Evolutionary conservation across 2,329 filamentous ascomycete species (phyloP), one percentile per base, ranked within the genome.

Genomic region (Diaporthe helianthi): DNA sequence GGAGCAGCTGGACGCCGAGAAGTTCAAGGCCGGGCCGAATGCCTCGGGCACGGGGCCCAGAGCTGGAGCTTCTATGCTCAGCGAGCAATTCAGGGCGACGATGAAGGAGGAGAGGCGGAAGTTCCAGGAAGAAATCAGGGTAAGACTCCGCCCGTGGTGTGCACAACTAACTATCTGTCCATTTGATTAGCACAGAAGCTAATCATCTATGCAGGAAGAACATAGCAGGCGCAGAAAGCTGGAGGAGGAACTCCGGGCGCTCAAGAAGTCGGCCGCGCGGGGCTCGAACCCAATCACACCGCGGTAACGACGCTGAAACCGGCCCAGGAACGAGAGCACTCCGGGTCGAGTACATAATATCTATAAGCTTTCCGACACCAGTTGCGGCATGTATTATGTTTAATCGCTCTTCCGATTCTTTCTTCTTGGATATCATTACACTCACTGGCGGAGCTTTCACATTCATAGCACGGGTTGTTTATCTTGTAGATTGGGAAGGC

Each of bases 71-170:
- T 80, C 80, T 10, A 81, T 86, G 81, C 79, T 87, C 72, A 87
- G 85, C 75, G 85, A 87, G 78, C 85, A 87, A 77, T 87, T 87
- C 78, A 78, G 85, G 58, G 79, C 82, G 9, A 86, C 84, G 26
- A 86, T 87, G 85, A 83, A 85, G 73, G 84, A 86, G 75, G 85
- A 87, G 79, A 81, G 85, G 72, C 86, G 82, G 80, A 86, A 83
- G 77, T 87, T 86, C 79, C 84, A 87, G 72, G 84, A 87, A 72
- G 85, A 86, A 69, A 75, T 87, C 49, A 81, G 79, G 79, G 84
- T 86, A 76, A 74, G 83, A 74, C 10, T 60, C 31, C 15, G n/a
- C 4, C 41, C 19, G 7, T 17, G 13, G 36, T 38, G 36, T 38
- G 5, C 36, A 17, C 13, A 15, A 41, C 9, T n/a, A n/a, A n/a